A percentile compares a stretch with the other conserved stretches of the same genome.
phyloP scores from a whole-genome alignment of 2,329 filamentous ascomycete species.

The Ceratocystis cubensis region DNA sequence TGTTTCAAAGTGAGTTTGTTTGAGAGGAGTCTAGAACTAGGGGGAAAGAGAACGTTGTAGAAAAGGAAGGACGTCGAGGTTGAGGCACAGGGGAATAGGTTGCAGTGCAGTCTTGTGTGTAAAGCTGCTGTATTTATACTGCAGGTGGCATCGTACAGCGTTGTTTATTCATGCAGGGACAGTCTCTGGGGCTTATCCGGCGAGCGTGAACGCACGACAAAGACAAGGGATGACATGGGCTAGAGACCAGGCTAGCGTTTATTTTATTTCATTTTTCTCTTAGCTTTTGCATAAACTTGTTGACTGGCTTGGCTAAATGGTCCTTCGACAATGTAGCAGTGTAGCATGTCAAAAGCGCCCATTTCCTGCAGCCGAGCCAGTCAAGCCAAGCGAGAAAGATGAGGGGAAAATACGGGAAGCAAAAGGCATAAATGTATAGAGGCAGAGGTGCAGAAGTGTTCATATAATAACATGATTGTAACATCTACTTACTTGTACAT shows the following conservation, averaged over 20 bases:
- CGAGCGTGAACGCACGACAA: neutral
- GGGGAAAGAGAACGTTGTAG: neutral
- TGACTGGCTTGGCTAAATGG: too few species aligned
- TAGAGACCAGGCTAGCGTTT: neutral
- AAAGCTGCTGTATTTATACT: neutral
- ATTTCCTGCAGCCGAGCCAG: neutral
- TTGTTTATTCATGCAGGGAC: neutral
- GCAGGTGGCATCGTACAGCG: neutral
- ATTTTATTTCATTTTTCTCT: neutral
- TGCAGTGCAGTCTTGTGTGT: too few species aligned
- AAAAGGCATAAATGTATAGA: neutral
- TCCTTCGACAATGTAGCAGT: neutral
- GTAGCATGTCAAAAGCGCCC: neutral
- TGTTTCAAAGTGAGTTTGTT: constrained; percentile 6
- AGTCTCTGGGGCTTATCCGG: neutral
- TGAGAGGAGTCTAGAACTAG: neutral
- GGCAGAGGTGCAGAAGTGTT: neutral
- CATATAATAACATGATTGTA: neutral
- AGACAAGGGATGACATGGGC: neutral
- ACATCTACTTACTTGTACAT: neutral
- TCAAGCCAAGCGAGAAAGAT: neutral
- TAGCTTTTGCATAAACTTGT: too few species aligned
- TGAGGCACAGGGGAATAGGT: too few species aligned
- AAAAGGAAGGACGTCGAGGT: too few species aligned
- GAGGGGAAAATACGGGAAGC: neutral